A percentile compares a stretch with the other conserved stretches of the same genome.
These are phyloP conservation scores for Sodiomyces alkalinus DNA, from an alignment of 2,329 filamentous ascomycete genomes.

Conservation along the genomic window DNA sequence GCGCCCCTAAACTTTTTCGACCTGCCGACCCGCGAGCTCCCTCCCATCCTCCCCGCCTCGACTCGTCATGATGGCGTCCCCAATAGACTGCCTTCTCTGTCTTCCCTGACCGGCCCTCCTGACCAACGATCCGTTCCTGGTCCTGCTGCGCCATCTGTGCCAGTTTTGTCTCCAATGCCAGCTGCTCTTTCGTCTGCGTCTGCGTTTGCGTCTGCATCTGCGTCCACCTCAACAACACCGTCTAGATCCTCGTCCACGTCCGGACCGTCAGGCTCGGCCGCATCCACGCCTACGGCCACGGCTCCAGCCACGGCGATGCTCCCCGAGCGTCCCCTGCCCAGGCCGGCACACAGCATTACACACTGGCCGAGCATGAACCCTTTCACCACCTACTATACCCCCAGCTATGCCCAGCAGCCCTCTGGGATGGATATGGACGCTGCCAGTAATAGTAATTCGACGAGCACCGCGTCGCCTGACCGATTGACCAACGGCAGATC, in stretches of 20 bases:
- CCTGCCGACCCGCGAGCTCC: slow-evolving; percentile 21
- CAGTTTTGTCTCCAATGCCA: too few relatives aligned
- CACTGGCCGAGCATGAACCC: slow-evolving; percentile 36
- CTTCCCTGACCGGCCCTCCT: slow-evolving; percentile 20
- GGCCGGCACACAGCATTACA: slow-evolving; percentile 13
- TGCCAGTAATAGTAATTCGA: slow-evolving; percentile 20
- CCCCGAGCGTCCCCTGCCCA: slow-evolving; percentile 9
- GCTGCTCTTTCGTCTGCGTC: slow-evolving; percentile 11
- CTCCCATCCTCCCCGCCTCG: slow-evolving; percentile 23
- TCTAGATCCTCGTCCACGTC: slow-evolving; percentile 5
- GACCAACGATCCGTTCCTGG: too few relatives aligned
- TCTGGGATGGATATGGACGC: slow-evolving; percentile 33
- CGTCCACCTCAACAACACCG: slow-evolving; percentile 6
- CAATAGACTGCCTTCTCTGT: slow-evolving; percentile 25
- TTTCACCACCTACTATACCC: slow-evolving; percentile 30
- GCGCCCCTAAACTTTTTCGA: slow-evolving; percentile 16
- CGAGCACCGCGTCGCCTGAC: slow-evolving; percentile 30
- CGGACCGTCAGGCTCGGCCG: slow-evolving; percentile 6
- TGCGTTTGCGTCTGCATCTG: slow-evolving; percentile 12
- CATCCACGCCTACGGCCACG: neutral
- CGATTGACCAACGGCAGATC: slow-evolving; percentile 26
- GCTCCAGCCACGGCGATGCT: slow-evolving; percentile 1
- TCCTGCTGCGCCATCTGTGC: too few relatives aligned
- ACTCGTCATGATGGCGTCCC: slow-evolving; percentile 11
- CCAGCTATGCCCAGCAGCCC: slow-evolving; percentile 26